phyloP scores from a whole-genome alignment of 1,284 basidiomycete species.

The Heimioporus punctisporus region DNA sequence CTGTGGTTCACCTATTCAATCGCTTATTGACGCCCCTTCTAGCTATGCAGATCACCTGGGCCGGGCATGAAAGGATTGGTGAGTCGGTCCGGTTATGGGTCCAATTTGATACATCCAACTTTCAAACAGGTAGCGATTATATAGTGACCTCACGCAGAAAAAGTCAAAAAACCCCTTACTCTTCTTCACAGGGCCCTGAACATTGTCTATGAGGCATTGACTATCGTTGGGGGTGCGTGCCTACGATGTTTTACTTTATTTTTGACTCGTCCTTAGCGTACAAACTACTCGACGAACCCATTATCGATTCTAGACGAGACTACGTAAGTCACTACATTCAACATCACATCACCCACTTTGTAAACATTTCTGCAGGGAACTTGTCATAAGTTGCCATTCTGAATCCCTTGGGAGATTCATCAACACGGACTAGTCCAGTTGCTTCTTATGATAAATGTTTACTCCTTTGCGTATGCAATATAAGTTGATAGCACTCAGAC shows the following conservation, averaged over 20 bases:
- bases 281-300: slow-evolving; percentile 7
- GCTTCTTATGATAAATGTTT: background rate
- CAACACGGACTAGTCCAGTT: background rate
- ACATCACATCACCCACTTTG: background rate
- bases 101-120: background rate
- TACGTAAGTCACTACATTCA: slow-evolving; percentile 6
- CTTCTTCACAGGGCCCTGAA: slow-evolving; percentile 2
- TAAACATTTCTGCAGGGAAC: slow-evolving; percentile 8
- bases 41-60: too few relatives aligned
- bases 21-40: too few relatives aligned
- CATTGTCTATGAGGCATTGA: slow-evolving; percentile 7
- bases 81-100: background rate
- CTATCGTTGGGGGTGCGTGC: slow-evolving; percentile 7
- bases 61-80: slow-evolving; percentile 13
- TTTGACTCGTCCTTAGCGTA: slow-evolving; percentile 8
- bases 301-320: background rate
- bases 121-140: slow-evolving; percentile 5
- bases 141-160: slow-evolving; percentile 2
- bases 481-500: background rate
- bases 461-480: slow-evolving; percentile 4
- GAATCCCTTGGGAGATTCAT: background rate
- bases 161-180: background rate
- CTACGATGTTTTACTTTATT: background rate
- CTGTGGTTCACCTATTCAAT: too few relatives aligned
- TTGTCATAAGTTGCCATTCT: slow-evolving; percentile 10